These are phyloP conservation scores for Ustilago lituana DNA, from an alignment of 1,284 basidiomycete genomes.

Conservation along the genomic window DNA sequence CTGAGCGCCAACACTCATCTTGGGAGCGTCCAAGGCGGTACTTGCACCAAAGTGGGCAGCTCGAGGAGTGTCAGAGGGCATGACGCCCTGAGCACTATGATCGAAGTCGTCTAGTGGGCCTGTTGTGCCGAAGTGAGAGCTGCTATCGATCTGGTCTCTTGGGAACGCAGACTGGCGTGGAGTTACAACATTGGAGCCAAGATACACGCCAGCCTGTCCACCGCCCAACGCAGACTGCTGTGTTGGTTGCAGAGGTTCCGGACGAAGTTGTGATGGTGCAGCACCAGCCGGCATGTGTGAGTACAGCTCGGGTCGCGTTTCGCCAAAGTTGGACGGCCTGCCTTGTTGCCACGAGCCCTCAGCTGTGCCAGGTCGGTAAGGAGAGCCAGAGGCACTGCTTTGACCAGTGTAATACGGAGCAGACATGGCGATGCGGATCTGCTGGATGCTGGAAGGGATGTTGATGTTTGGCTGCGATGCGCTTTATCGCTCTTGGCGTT, in stretches of 20 bases:
- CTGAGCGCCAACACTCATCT: slow-evolving; percentile 13
- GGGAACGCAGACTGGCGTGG: slow-evolving; percentile 32
- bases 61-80: slow-evolving; percentile 24
- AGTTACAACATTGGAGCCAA: slow-evolving; percentile 29
- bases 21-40: slow-evolving; percentile 13
- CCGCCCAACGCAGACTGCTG: slow-evolving; percentile 9
- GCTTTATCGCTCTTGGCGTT: slow-evolving; percentile 16
- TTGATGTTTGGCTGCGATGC: neutral
- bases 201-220: slow-evolving; percentile 11
- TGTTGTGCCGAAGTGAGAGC: slow-evolving; percentile 6
- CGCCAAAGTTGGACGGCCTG: slow-evolving; percentile 14
- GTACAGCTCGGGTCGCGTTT: slow-evolving; percentile 26
- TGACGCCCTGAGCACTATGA: slow-evolving; percentile 8
- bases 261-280: slow-evolving; percentile 19
- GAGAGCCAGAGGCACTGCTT: slow-evolving; percentile 22
- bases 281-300: slow-evolving; percentile 7
- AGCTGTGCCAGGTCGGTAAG: slow-evolving; percentile 29
- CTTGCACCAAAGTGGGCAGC: slow-evolving; percentile 26
- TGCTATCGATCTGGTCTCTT: slow-evolving; percentile 23
- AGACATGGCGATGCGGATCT: slow-evolving; percentile 13
- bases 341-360: slow-evolving; percentile 35
- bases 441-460: neutral
- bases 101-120: slow-evolving; percentile 15
- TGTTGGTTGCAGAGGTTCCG: slow-evolving; percentile 21
- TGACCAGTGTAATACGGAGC: slow-evolving; percentile 31